A percentile compares a stretch with the other conserved stretches of the same genome.
Conservation (phyloP, 169 alveolate species). For the Plasmodium berghei region DNA sequence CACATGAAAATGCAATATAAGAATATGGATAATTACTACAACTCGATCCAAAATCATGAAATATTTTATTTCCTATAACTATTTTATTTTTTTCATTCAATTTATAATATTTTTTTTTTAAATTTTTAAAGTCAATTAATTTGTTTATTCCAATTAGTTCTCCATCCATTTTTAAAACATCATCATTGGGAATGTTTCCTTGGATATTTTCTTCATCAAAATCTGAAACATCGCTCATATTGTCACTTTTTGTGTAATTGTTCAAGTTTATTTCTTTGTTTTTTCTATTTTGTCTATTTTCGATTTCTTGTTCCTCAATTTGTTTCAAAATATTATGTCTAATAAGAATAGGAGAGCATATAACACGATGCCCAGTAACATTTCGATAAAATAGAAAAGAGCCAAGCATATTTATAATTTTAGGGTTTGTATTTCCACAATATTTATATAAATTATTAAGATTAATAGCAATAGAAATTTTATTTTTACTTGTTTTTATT, state of each 20-base stretch:
- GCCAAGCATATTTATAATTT: slow-evolving; percentile 27
- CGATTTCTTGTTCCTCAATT: neutral
- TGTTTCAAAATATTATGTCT: neutral
- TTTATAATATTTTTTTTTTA: neutral
- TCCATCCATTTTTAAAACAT: neutral
- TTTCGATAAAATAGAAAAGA: slow-evolving; percentile 72
- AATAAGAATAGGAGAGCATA: slow-evolving; percentile 60
- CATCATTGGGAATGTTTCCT: neutral
- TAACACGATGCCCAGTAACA: slow-evolving; percentile 75
- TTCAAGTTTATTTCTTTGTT: too few species aligned
- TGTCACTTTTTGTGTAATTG: too few species aligned
- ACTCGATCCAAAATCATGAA: slow-evolving; percentile 64
- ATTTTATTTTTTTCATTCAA: slow-evolving; percentile 7
- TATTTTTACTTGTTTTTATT: slow-evolving; percentile 60
- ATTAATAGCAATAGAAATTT: slow-evolving; percentile 70
- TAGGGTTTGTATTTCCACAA: slow-evolving; percentile 28
- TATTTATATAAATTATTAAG: slow-evolving; percentile 33
- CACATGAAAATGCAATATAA: slow-evolving; percentile 75
- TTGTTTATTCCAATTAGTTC: neutral
- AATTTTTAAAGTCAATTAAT: neutral
- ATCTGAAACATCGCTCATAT: neutral
- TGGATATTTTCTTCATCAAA: neutral
- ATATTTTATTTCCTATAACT: slow-evolving; percentile 49
- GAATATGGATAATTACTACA: slow-evolving; percentile 61
- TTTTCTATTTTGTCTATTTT: too few species aligned